Conservation (phyloP, 257 asterid species). For the Solanum bulbocastanum region DNA sequence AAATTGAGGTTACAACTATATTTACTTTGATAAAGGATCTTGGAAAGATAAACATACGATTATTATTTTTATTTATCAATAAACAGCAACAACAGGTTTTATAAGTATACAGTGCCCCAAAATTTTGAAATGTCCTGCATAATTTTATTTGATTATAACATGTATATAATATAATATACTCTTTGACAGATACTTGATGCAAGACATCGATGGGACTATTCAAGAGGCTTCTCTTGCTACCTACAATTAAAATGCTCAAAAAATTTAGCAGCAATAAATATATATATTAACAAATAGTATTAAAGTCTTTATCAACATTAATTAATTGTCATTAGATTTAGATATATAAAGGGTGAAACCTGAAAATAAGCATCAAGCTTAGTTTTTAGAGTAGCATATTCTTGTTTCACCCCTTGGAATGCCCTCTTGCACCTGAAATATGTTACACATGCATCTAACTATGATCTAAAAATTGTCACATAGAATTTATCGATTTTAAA, state of each 20-base stretch:
- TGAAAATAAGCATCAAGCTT: conserved; percentile 65
- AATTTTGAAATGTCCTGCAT: neutral
- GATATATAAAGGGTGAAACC: conserved; percentile 15
- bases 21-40: neutral
- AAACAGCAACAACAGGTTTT: neutral
- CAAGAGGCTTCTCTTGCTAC: neutral
- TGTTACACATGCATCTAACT: neutral
- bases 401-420: conserved; percentile 58
- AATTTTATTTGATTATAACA: neutral
- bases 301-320: neutral
- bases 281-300: too few relatives aligned
- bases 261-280: neutral
- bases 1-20: neutral
- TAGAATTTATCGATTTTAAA: neutral
- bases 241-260: neutral
- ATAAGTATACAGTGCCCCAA: neutral
- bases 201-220: neutral
- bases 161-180: neutral
- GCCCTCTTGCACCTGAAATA: conserved; percentile 47
- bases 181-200: neutral
- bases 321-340: too few relatives aligned
- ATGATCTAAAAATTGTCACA: neutral
- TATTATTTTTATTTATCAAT: neutral
- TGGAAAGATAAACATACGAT: neutral
- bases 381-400: conserved; percentile 43